phyloP scores from a whole-genome alignment of 371 early-diverging fungal species.

The Dipsacomyces acuminosporus region DNA sequence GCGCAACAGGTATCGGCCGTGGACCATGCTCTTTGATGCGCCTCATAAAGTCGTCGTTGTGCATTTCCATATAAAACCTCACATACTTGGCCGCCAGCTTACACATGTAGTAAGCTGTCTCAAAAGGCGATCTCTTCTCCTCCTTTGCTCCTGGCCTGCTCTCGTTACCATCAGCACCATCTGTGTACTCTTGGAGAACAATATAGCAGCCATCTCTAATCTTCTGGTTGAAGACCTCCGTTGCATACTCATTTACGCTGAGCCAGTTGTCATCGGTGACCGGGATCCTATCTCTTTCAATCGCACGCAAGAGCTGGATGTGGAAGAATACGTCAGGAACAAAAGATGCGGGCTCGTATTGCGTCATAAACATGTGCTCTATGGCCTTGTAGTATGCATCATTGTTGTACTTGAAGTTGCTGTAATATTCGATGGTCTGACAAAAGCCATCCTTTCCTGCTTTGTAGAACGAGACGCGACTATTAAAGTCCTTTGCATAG shows the following conservation, averaged over 20 bases:
- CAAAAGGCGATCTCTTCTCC: constrained; percentile 15
- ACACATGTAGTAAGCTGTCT: constrained; percentile 26
- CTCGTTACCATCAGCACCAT: neutral
- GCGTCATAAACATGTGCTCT: constrained; percentile 5
- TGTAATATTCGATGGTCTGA: constrained; percentile 18
- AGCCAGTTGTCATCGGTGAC: constrained; percentile 24
- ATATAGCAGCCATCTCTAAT: constrained; percentile 23
- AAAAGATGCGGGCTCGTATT: no score
- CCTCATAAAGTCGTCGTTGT: constrained; percentile 16
- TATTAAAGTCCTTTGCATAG: constrained; percentile 30
- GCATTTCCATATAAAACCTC: constrained; percentile 15
- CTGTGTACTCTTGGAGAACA: constrained; percentile 25
- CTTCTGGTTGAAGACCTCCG: constrained; percentile 28
- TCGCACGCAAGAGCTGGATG: constrained; percentile 15
- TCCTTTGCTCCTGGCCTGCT: constrained; percentile 8
- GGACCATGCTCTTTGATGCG: constrained; percentile 16
- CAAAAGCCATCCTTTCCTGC: constrained; percentile 25
- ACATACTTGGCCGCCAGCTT: constrained; percentile 16
- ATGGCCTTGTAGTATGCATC: constrained; percentile 19
- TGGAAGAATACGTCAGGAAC: constrained; percentile 25
- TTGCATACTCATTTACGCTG: constrained; percentile 36
- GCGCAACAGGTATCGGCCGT: constrained; percentile 36
- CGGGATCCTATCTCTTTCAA: constrained; percentile 10
- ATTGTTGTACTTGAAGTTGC: constrained; percentile 15
- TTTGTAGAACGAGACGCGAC: constrained; percentile 20